Base-by-base conservation (phyloP, 768 basidiomycete species). In the Aureoboletus auriporus region DNA sequence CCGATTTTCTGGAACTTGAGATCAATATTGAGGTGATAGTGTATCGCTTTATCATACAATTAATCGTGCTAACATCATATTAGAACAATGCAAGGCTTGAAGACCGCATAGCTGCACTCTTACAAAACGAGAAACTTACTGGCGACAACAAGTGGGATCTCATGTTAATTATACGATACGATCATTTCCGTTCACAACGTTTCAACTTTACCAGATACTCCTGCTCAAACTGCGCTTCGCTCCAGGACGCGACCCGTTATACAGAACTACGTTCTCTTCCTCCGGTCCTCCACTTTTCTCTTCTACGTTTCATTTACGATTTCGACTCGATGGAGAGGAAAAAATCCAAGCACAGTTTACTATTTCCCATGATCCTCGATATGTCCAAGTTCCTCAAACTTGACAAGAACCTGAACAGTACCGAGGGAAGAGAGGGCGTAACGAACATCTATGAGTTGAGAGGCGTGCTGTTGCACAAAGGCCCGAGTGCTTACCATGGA, bases 301-400 rank as follows among this genome's bases (percentile, higher is more conserved):
- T 97, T 44, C 77, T 95, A 47, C 89, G 95, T n/a, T 98, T 98
- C 67, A 82, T 90, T 27, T 98, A 87, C 58, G 90, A 94, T 67
- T 56, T 84, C 30, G 69, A 80, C 20, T 81, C 84, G 0, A 80
- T 86, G 75, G 82, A 86, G 57, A 82, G 95, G 53, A 89, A 84
- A 68, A 98, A 98, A 70, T 86, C 84, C 45, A 93, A 93, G 64
- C 78, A 89, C 51, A 68, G 73, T 29, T 81, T 97, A 37, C 71
- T 76, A n/a, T 97, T 92, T 66, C 93, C 93, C 0, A 72, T 71
- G 16, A 63, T 66, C 8, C 71, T 96, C 14, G 78, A 90, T 58
- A 91, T 98, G 89, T 71, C 68, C 42, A 74, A 62, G 27, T 93
- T 83, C 61, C 54, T 91, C 47, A 53, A 50, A 51, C 17, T 37